A percentile compares a stretch with the other conserved stretches of the same genome.
Conservation (phyloP, 2,329 filamentous ascomycete genomes). For the Blumeriella jaapii region DNA sequence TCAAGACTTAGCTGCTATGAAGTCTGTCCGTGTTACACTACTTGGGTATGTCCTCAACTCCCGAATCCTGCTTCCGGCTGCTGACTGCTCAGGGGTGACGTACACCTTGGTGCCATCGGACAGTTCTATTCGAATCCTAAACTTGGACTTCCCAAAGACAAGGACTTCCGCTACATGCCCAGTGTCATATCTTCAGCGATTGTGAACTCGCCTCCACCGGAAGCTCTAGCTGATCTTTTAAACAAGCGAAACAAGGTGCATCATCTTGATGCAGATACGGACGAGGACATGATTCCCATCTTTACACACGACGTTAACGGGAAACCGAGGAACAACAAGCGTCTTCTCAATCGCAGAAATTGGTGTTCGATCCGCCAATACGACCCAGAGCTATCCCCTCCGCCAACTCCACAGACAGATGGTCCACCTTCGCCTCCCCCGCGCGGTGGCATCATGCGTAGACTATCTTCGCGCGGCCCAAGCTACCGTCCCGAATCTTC, state of each 20-base stretch:
- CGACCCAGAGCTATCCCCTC: slow-evolving; percentile 64
- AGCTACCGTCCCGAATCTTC: slow-evolving; percentile 23
- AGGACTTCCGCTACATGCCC: slow-evolving; percentile 92
- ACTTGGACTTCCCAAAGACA: slow-evolving; percentile 68
- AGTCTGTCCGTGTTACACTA: slow-evolving; percentile 84
- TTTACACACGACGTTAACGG: slow-evolving; percentile 85
- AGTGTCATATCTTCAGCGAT: slow-evolving; percentile 93
- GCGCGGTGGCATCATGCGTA: slow-evolving; percentile 22
- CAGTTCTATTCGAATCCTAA: slow-evolving; percentile 93
- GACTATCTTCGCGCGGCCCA: slow-evolving; percentile 24
- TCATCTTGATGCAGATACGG: slow-evolving; percentile 63
- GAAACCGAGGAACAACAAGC: slow-evolving; percentile 82
- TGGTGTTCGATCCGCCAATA: slow-evolving; percentile 92
- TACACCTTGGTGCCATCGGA: slow-evolving; percentile 82
- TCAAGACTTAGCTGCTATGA: slow-evolving; percentile 85
- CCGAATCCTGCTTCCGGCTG: not conserved
- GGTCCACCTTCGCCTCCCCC: slow-evolving; percentile 30
- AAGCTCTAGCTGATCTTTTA: slow-evolving; percentile 78
- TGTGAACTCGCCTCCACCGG: slow-evolving; percentile 80
- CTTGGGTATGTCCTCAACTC: slow-evolving; percentile 43
- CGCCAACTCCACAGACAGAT: slow-evolving; percentile 47
- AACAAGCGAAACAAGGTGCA: slow-evolving; percentile 85
- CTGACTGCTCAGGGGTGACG: slow-evolving; percentile 59
- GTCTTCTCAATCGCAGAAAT: slow-evolving; percentile 78
- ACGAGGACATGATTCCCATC: slow-evolving; percentile 92